phyloP scores from a whole-genome alignment of 176 grass and related monocot species.

The Cymbopogon citratus region DNA sequence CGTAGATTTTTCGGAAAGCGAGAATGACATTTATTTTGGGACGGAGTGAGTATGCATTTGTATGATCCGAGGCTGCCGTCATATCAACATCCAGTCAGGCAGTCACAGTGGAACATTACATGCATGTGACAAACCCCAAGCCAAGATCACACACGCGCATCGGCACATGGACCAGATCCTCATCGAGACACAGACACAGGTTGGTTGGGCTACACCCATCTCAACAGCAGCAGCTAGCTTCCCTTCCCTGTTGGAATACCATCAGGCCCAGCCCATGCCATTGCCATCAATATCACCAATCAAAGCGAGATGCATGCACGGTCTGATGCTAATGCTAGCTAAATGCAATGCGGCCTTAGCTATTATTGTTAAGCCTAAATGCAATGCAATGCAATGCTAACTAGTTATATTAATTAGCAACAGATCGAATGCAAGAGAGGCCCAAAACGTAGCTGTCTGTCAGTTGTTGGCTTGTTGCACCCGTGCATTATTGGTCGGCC shows the following conservation, averaged over 20 bases:
- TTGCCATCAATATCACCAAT: neutral
- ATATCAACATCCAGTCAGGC: slow-evolving; percentile 24
- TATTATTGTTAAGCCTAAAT: neutral
- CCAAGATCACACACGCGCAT: slow-evolving; percentile 22
- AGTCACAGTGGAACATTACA: slow-evolving; percentile 11
- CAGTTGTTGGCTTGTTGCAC: neutral
- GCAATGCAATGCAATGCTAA: too few relatives aligned
- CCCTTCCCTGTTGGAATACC: neutral
- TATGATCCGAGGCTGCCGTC: slow-evolving; percentile 22
- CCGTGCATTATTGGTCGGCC: slow-evolving; percentile 33
- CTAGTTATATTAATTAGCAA: neutral
- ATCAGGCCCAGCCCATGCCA: neutral
- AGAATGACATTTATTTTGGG: too few relatives aligned
- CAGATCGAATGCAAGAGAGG: neutral
- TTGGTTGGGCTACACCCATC: slow-evolving; percentile 38
- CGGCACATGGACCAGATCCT: slow-evolving; percentile 14
- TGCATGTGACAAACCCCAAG: slow-evolving; percentile 8
- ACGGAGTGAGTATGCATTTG: too few relatives aligned
- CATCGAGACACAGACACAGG: neutral
- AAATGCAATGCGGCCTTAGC: neutral
- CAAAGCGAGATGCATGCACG: neutral
- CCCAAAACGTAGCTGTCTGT: slow-evolving; percentile 15
- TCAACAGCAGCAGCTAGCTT: neutral
- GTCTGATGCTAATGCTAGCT: neutral
- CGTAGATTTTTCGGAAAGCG: too few relatives aligned